These are phyloP conservation scores for Mycosphaerella sp. DNA, from an alignment of 2,329 filamentous ascomycete genomes.

Conservation along the genomic window DNA sequence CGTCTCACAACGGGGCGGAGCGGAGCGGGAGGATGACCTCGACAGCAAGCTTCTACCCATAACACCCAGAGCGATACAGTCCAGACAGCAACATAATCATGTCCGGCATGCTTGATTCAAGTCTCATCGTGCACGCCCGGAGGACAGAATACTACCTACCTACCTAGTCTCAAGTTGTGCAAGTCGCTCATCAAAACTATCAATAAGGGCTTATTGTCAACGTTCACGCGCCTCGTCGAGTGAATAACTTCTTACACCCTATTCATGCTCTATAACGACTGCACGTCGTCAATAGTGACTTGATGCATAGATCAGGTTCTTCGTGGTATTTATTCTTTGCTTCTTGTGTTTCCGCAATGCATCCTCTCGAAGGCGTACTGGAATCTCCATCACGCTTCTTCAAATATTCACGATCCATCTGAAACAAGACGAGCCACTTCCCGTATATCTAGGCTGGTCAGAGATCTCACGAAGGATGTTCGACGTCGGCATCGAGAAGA, in stretches of 20 bases:
- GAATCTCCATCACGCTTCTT: neutral
- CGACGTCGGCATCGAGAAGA: constrained; percentile 8
- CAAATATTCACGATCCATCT: neutral
- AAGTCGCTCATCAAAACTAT: neutral
- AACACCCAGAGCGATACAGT: too few relatives aligned
- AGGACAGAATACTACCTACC: neutral
- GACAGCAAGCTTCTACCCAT: too few relatives aligned
- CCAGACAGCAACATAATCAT: too few relatives aligned
- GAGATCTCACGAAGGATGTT: neutral
- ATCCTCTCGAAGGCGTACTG: neutral
- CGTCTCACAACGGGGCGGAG: too few relatives aligned
- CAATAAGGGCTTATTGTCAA: neutral
- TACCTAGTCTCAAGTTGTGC: neutral
- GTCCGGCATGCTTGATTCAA: too few relatives aligned
- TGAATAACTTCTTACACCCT: neutral
- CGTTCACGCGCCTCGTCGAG: neutral
- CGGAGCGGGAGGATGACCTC: too few relatives aligned
- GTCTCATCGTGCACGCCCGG: too few relatives aligned
- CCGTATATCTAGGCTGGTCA: neutral
- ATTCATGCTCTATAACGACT: neutral
- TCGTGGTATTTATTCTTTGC: neutral
- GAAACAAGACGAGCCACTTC: neutral
- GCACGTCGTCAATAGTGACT: neutral
- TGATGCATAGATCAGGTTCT: neutral
- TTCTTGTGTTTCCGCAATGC: neutral